phyloP scores from a whole-genome alignment of 768 basidiomycete genomes.

The Boletus patriciae region DNA sequence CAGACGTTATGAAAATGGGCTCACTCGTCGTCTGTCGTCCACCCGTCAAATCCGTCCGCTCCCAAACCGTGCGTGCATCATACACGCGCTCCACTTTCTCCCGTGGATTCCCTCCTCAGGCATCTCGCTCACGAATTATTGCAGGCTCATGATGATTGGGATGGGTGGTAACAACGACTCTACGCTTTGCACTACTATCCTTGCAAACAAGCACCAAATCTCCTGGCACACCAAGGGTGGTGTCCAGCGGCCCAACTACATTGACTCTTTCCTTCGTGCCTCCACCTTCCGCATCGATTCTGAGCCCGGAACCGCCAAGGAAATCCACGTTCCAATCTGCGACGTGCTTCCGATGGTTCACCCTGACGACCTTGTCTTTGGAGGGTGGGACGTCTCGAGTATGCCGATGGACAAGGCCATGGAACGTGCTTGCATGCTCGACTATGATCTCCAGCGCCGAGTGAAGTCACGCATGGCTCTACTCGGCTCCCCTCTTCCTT shows the following conservation, averaged over 20 bases:
- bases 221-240: slow-evolving; percentile 93
- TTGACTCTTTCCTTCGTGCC: slow-evolving; percentile 93
- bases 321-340: slow-evolving; percentile 88
- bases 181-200: slow-evolving; percentile 89
- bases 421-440: slow-evolving; percentile 89
- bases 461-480: slow-evolving; percentile 81
- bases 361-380: slow-evolving; percentile 95
- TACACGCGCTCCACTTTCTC: slow-evolving; percentile 39
- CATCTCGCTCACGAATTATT: slow-evolving; percentile 31
- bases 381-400: slow-evolving; percentile 97
- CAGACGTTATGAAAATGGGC: slow-evolving; percentile 52
- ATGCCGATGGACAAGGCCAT: slow-evolving; percentile 86
- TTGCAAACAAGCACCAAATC: slow-evolving; percentile 95
- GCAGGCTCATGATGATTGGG: slow-evolving; percentile 94
- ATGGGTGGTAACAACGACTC: slow-evolving; percentile 97
- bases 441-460: slow-evolving; percentile 96
- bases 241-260: slow-evolving; percentile 93
- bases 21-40: no score
- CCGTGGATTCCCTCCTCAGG: slow-evolving; percentile 50
- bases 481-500: slow-evolving; percentile 83
- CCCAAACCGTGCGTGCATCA: slow-evolving; percentile 38
- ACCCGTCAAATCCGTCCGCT: slow-evolving; percentile 38
- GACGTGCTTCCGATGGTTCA: slow-evolving; percentile 97
- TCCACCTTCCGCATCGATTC: slow-evolving; percentile 91
- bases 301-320: slow-evolving; percentile 78